Percentiles rank a stretch among this genome's conserved stretches.
Evolutionary conservation across 1,139 yeast species (phyloP).

Genomic region (Meyerozyma carpophila): DNA sequence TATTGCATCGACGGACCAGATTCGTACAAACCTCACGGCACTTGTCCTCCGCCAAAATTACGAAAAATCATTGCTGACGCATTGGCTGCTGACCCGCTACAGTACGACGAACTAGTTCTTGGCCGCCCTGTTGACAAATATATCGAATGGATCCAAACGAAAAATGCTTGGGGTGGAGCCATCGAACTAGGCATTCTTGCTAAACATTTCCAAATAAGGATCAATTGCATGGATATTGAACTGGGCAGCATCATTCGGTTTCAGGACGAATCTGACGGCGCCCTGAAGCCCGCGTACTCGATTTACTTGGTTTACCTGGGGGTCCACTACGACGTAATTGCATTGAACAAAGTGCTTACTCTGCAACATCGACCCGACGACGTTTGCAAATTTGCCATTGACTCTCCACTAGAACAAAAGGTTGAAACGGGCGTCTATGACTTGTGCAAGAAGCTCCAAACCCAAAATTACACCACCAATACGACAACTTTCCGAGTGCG

Average conservation of each 20-base stretch:
- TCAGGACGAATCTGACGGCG: constrained; percentile 29
- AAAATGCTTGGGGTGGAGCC: constrained; percentile 83
- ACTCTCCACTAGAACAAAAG: constrained; percentile 14
- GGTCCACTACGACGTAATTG: constrained; percentile 69
- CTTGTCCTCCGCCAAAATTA: constrained; percentile 32
- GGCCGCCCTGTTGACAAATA: constrained; percentile 51
- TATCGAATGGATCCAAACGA: constrained; percentile 54
- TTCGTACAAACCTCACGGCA: constrained; percentile 12
- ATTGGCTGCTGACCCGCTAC: constrained; percentile 38
- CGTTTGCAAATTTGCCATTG: constrained; percentile 2
- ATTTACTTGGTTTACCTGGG: constrained; percentile 63
- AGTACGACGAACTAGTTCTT: constrained; percentile 54
- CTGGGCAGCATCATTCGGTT: constrained; percentile 57
- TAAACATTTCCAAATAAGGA: constrained; percentile 45
- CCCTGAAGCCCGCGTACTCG: constrained; percentile 24
- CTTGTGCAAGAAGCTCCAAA: constrained; percentile 44
- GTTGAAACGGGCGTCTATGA: constrained; percentile 33
- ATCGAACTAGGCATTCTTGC: constrained; percentile 69
- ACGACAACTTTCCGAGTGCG: constrained; percentile 55
- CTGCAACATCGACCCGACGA: constrained; percentile 23
- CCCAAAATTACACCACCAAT: constrained; percentile 59
- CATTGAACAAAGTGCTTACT: constrained; percentile 27
- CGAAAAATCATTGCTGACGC: constrained; percentile 42
- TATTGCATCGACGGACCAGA: constrained; percentile 41
- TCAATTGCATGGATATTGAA: constrained; percentile 65